Conservation (phyloP, 805 yeast genomes). For the Metschnikowia cubensis region DNA sequence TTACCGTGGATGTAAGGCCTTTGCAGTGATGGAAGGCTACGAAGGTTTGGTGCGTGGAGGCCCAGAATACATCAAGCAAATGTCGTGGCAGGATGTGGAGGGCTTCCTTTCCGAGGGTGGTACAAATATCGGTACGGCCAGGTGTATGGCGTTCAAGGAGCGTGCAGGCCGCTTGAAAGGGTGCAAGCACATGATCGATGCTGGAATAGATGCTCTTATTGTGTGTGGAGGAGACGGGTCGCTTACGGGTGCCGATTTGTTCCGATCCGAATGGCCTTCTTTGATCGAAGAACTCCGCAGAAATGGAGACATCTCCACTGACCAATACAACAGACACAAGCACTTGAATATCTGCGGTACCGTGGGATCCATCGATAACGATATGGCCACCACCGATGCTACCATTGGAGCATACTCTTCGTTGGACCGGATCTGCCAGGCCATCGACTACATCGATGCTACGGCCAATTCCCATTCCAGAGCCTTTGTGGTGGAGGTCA, state of each 20-base stretch:
- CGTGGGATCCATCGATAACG: constrained; percentile 82
- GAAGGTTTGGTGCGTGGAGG: constrained; percentile 71
- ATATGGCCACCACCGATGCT: constrained; percentile 80
- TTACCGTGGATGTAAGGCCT: constrained; percentile 59
- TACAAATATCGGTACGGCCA: constrained; percentile 75
- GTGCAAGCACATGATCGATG: constrained; percentile 59
- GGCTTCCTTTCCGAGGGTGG: constrained; percentile 72
- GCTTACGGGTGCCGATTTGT: constrained; percentile 75
- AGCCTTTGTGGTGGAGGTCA: constrained; percentile 80
- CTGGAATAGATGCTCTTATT: constrained; percentile 73
- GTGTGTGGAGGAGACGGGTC: constrained; percentile 88
- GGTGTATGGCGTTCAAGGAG: constrained; percentile 65
- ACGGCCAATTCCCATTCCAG: constrained; percentile 81
- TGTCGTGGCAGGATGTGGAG: constrained; percentile 71
- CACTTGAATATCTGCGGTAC: constrained; percentile 68
- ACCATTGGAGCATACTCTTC: constrained; percentile 83
- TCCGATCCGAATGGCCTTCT: constrained; percentile 75
- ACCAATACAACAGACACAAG: constrained; percentile 45
- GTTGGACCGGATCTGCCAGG: constrained; percentile 66
- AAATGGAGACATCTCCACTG: constrained; percentile 41
- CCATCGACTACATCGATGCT: constrained; percentile 78
- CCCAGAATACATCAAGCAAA: constrained; percentile 47
- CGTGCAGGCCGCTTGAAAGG: constrained; percentile 61
- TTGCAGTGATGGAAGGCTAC: constrained; percentile 70
- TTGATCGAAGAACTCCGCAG: constrained; percentile 54